Percentiles rank a stretch among this genome's conserved stretches.
Conservation (phyloP, 495 filamentous ascomycete genomes). For the Aspergillus homomorphus region DNA sequence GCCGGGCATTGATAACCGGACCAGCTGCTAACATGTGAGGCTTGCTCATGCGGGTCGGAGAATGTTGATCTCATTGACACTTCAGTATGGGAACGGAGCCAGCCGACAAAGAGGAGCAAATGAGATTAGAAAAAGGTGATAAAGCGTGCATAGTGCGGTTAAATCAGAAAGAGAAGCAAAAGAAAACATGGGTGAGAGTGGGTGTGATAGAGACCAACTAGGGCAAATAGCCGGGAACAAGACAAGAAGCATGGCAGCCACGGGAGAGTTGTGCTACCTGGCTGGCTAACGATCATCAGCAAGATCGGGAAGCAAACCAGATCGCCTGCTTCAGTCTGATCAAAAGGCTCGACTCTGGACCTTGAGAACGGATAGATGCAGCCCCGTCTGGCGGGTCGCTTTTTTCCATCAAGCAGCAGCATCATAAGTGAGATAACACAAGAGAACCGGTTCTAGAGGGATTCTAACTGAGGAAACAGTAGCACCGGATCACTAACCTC, state of each 20-base stretch:
- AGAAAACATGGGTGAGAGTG: not conserved
- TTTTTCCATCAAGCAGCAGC: conserved; percentile 17
- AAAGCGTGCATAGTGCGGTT: conserved; percentile 2
- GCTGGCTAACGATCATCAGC: conserved; percentile 19
- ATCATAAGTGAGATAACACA: conserved; percentile 4
- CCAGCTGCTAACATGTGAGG: conserved; percentile 16
- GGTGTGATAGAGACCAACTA: conserved; percentile 2
- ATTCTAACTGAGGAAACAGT: conserved; percentile 10
- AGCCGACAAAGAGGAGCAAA: conserved; percentile 2
- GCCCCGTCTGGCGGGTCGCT: conserved; percentile 16
- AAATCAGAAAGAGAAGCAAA: conserved; percentile 5
- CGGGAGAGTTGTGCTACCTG: conserved; percentile 25
- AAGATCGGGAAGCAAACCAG: conserved; percentile 11
- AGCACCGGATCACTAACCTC: conserved; percentile 13
- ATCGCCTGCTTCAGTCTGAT: conserved; percentile 12
- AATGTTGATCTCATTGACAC: not conserved
- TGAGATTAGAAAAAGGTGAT: not conserved
- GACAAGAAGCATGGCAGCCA: conserved; percentile 31
- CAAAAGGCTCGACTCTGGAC: not conserved
- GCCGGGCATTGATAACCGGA: conserved; percentile 19
- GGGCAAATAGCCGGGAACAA: conserved; percentile 17
- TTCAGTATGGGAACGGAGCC: not conserved
- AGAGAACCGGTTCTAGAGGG: conserved; percentile 1
- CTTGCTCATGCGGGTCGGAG: conserved; percentile 7
- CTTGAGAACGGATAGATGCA: conserved; percentile 18